Evolutionary conservation across 2,329 filamentous ascomycete genomes (phyloP), one percentile per base, ranked within the genome.

Genomic region (Cladosporium sp.): DNA sequence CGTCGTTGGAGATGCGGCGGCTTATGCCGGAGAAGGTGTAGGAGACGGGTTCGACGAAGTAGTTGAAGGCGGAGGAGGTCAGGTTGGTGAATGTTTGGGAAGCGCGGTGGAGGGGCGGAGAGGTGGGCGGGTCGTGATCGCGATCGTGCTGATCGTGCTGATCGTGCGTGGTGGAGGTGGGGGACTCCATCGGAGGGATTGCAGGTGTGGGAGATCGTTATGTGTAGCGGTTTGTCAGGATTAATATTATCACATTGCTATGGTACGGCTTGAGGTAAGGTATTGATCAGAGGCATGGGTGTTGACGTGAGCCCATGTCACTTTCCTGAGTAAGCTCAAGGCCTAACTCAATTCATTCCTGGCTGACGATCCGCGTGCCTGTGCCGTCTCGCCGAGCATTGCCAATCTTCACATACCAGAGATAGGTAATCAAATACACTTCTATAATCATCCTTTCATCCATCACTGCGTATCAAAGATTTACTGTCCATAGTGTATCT

Each of bases 21-120:
- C 82, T 75, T 30, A 84, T 76, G 59, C 80, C 79, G 34, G 77
- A 77, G 48, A 83, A 76, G 46, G 81, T 81, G 73, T 83, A 83
- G 39, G 79, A 75, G 53, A 84, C 77, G 18, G 82, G 82, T 67
- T 81, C 82, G 57, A 80, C 79, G 71, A 84, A 81, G 73, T 82
- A 83, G 51, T 76, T 79, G 54, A 77, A 67, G 48, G 75, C 73
- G 48, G 72, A 73, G 5, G 56, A 58, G 13, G 56, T 58, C 34
- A 58, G 25, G 56, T 58, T 58, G 56, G 70, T 65, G 65, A 75
- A 66, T 39, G 57, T 54, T 46, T 61, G 51, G 13, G 58, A 56
- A 30, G 43, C 32, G 32, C 57, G 51, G 51, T 65, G 48, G 54
- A 36, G 53, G 53, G 39, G 62, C 23, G 53, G 62, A 51, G 43